These are phyloP conservation scores for Metschnikowia corniflorae DNA, from an alignment of 805 yeast genomes.

Conservation along the genomic window DNA sequence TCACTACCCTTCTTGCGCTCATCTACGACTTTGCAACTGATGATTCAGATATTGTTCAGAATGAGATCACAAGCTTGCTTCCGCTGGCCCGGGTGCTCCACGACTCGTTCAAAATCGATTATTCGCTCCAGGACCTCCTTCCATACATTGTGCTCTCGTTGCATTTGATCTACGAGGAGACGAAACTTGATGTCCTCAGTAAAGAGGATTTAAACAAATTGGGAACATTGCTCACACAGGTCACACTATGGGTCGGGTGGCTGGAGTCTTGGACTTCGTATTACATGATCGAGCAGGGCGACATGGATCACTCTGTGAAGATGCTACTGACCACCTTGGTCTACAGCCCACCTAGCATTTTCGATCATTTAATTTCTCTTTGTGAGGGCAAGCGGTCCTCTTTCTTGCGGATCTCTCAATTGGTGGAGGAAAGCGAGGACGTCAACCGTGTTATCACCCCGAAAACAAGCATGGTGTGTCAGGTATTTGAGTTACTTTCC, in stretches of 20 bases:
- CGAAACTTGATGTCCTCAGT: slow-evolving; percentile 51
- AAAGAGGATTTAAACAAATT: slow-evolving; percentile 35
- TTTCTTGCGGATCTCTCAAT: slow-evolving; percentile 62
- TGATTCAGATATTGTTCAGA: slow-evolving; percentile 12
- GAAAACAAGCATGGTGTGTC: slow-evolving; percentile 54
- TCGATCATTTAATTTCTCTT: slow-evolving; percentile 53
- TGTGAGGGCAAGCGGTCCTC: slow-evolving; percentile 43
- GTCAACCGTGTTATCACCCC: slow-evolving; percentile 64
- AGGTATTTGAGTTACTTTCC: slow-evolving; percentile 60
- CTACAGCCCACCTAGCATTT: slow-evolving; percentile 57
- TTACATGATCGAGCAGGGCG: slow-evolving; percentile 39
- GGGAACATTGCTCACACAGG: slow-evolving; percentile 54
- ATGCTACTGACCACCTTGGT: slow-evolving; percentile 46
- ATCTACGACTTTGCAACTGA: slow-evolving; percentile 41
- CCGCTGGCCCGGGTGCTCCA: slow-evolving; percentile 30
- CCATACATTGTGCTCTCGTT: slow-evolving; percentile 65
- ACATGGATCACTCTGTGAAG: slow-evolving; percentile 37
- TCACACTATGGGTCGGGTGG: slow-evolving; percentile 74
- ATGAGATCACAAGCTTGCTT: slow-evolving; percentile 29
- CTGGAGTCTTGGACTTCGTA: slow-evolving; percentile 57
- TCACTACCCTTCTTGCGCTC: slow-evolving; percentile 48
- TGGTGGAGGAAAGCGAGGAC: slow-evolving; percentile 58
- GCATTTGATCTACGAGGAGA: slow-evolving; percentile 77
- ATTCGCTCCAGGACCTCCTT: slow-evolving; percentile 48
- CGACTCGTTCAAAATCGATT: slow-evolving; percentile 28